A percentile compares a stretch with the other conserved stretches of the same genome.
Conservation (phyloP, 2,329 filamentous ascomycete genomes). For the Fusarium robinianum region DNA sequence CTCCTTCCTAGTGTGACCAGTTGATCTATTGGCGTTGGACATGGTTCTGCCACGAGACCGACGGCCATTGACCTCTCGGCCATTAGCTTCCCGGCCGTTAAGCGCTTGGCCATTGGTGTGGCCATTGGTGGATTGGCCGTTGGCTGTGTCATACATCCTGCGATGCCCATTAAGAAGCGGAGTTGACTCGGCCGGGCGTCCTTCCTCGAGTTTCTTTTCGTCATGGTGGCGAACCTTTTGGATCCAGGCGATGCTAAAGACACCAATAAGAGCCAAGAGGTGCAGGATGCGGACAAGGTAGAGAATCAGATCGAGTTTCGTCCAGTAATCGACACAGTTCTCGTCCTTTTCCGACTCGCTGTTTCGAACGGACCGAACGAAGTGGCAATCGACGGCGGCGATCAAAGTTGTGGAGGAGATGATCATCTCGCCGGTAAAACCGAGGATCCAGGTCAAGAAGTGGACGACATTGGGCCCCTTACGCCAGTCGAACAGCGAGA, state of each 20-base stretch:
- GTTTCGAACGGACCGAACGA: conserved; percentile 50
- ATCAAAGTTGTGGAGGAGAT: conserved; percentile 71
- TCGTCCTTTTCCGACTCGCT: conserved; percentile 34
- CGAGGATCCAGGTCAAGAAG: conserved; percentile 76
- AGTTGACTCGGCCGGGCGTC: conserved; percentile 59
- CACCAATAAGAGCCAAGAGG: conserved; percentile 62
- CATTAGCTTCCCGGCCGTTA: conserved; percentile 25
- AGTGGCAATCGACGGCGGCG: conserved; percentile 70
- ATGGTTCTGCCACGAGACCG: conserved; percentile 44
- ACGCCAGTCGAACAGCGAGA: conserved; percentile 83
- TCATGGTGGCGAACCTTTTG: conserved; percentile 47
- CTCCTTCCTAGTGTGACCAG: conserved; percentile 51
- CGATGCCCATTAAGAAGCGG: conserved; percentile 60
- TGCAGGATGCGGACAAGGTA: conserved; percentile 71
- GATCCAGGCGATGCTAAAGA: conserved; percentile 49
- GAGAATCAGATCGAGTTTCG: conserved; percentile 64
- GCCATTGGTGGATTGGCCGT: conserved; percentile 33
- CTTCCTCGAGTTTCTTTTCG: conserved; percentile 45
- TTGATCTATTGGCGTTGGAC: conserved; percentile 45
- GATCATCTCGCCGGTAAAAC: conserved; percentile 71
- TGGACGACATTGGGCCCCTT: conserved; percentile 82
- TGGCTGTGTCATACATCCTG: conserved; percentile 44
- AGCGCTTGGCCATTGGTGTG: conserved; percentile 33
- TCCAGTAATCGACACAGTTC: conserved; percentile 46
- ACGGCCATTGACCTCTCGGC: conserved; percentile 35